Conservation (phyloP, 73 alveolate species). For the Paraurostyla sp. region DNA sequence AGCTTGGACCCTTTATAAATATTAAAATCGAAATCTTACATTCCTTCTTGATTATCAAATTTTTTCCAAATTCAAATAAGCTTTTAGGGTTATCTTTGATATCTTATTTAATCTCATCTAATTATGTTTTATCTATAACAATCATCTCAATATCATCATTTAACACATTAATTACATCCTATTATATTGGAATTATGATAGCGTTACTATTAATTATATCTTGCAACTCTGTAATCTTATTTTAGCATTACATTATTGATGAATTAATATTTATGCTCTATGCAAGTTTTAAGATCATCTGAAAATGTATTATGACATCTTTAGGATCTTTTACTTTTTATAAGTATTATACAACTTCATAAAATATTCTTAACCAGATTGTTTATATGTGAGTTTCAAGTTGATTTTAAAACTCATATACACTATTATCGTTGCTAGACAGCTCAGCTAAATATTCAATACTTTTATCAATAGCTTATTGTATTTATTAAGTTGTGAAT, state of each 20-base stretch:
- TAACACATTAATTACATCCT: neutral
- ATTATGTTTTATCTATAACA: neutral
- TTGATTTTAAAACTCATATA: too few relatives aligned
- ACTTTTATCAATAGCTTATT: neutral
- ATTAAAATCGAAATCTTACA: neutral
- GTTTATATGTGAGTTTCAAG: too few relatives aligned
- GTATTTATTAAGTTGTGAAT: neutral
- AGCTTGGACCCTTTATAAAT: neutral
- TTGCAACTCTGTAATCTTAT: neutral
- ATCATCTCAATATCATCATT: neutral
- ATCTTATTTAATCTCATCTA: neutral
- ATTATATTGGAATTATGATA: too few relatives aligned
- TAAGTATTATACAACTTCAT: neutral
- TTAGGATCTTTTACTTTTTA: neutral
- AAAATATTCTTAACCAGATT: neutral
- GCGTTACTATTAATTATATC: neutral
- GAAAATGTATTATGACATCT: neutral
- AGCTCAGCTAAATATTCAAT: neutral
- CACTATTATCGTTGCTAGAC: neutral
- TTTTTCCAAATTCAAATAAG: neutral
- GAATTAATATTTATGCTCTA: neutral
- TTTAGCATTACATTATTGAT: neutral
- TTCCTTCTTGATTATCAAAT: neutral
- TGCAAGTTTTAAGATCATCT: neutral
- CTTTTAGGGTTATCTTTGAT: neutral